Base-by-base conservation (phyloP, 2,329 filamentous ascomycete species). In the Exophiala viscosa region DNA sequence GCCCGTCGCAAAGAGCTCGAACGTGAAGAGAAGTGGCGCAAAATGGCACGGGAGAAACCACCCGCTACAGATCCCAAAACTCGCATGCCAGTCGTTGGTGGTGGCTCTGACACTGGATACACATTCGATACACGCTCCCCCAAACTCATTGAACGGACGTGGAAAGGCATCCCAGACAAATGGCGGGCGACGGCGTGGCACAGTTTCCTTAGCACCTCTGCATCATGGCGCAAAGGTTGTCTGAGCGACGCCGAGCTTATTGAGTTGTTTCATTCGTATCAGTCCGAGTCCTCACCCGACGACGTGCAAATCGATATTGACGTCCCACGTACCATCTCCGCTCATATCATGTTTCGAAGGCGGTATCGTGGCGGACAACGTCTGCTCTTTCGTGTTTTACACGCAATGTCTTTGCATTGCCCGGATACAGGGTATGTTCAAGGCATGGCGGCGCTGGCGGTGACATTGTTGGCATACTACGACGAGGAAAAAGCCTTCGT, bases 241-340 rank as follows among this genome's bases (percentile, higher is more conserved):
- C 80, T 82, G 3, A 76, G 82, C 0, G 88, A 93, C 50, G 82
- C 85, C 36, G 79, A 88, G 50, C 79, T 97, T 43, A 82, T 90
- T 35, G 76, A 79, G 38, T 76, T 81, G 28, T 96, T 90, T 66
- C 81, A 88, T 67, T 80, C 82, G 39, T 79, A 95, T 23, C 86
- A 95, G 65, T 76, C 83, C 13, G 74, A 84, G 54, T 83, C 83
- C 49, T 96, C 88, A 2, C 85, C 90, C 0, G 93, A 99, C 66
- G 93, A 99, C 69, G 85, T 92, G 17, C 93, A 99, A 72, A 99
- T 99, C 63, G 93, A 99, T 69, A 83, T 97, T 39, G 93, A 99
- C 68, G 93, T 99, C 14, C 93, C 93, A 1, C 82, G 93, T 48
- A 97, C 93, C 3, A 95, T 99, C 68, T 95, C 84, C 69, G 84